phyloP scores from a whole-genome alignment of 2,329 filamentous ascomycete genomes.

The Alternaria novae-zelandiae region DNA sequence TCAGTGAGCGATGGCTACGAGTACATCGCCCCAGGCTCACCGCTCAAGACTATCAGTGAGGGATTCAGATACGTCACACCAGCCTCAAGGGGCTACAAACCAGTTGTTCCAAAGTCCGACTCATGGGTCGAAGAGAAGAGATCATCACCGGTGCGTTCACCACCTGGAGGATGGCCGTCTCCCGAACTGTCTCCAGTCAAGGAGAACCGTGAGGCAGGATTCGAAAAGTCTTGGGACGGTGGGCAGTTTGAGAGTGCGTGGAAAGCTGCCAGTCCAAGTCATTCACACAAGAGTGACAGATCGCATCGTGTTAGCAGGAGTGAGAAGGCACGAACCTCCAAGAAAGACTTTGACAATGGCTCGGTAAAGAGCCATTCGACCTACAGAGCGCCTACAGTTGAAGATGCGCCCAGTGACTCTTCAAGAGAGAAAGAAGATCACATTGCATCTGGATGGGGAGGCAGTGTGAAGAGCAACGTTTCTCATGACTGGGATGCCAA shows the following conservation, averaged over 20 bases:
- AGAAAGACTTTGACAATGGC: constrained; percentile 1
- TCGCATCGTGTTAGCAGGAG: not conserved
- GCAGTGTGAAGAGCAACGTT: not conserved
- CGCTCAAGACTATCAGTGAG: not conserved
- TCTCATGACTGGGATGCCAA: not conserved
- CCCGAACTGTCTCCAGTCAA: constrained; percentile 10
- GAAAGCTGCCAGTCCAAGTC: not conserved
- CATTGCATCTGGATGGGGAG: constrained; percentile 3
- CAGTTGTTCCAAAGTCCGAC: not conserved
- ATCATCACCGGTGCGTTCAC: constrained; percentile 6
- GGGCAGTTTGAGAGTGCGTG: not conserved
- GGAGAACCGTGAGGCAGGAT: not conserved
- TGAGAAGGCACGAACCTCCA: not conserved
- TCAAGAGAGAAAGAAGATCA: constrained; percentile 1
- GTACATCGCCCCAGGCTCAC: not conserved
- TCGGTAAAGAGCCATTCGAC: constrained; percentile 20
- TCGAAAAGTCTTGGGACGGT: not conserved
- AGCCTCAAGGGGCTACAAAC: not conserved
- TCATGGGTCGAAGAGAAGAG: not conserved
- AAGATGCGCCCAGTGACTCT: constrained; percentile 22
- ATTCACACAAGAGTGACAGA: not conserved
- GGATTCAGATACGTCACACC: constrained; percentile 2
- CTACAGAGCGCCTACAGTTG: constrained; percentile 31
- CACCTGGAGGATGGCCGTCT: constrained; percentile 17
- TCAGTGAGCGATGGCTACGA: not conserved